Evolutionary conservation across 371 early-diverging fungal species (phyloP).

Genomic region (Mucor piriformis): DNA sequence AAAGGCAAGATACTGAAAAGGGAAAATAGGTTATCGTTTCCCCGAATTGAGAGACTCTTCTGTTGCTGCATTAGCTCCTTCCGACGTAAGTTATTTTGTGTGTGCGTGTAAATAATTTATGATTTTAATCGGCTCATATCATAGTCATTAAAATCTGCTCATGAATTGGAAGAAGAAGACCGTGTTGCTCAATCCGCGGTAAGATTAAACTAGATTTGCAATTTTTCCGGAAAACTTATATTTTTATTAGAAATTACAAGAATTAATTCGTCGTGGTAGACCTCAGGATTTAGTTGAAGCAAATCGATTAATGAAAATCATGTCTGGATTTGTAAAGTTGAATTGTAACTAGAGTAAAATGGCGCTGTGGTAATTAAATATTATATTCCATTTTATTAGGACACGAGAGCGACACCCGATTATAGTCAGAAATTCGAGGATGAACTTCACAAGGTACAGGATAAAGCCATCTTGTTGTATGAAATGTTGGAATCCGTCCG

Average conservation of each 20-base stretch:
- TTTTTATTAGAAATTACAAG: slow-evolving; percentile 84
- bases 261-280: slow-evolving; percentile 93
- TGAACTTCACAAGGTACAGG: slow-evolving; percentile 83
- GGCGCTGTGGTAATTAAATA: not conserved
- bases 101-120: not conserved
- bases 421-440: slow-evolving; percentile 84
- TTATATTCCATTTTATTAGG: slow-evolving; percentile 45
- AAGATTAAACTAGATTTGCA: slow-evolving; percentile 23
- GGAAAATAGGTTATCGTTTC: slow-evolving; percentile 85
- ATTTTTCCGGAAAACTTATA: not conserved
- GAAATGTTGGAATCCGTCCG: slow-evolving; percentile 76
- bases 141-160: slow-evolving; percentile 81
- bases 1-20: no score
- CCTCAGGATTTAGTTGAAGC: slow-evolving; percentile 95
- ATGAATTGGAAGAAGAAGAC: slow-evolving; percentile 96
- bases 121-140: no score
- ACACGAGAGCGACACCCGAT: slow-evolving; percentile 77
- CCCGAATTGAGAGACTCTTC: slow-evolving; percentile 73
- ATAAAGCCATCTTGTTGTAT: slow-evolving; percentile 73
- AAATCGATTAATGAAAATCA: slow-evolving; percentile 94
- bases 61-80: slow-evolving; percentile 65
- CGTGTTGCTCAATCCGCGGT: slow-evolving; percentile 87
- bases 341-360: not conserved
- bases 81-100: slow-evolving; percentile 43
- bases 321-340: slow-evolving; percentile 88